Conservation (phyloP, 83 land plant species). For the Picea mariana region DNA sequence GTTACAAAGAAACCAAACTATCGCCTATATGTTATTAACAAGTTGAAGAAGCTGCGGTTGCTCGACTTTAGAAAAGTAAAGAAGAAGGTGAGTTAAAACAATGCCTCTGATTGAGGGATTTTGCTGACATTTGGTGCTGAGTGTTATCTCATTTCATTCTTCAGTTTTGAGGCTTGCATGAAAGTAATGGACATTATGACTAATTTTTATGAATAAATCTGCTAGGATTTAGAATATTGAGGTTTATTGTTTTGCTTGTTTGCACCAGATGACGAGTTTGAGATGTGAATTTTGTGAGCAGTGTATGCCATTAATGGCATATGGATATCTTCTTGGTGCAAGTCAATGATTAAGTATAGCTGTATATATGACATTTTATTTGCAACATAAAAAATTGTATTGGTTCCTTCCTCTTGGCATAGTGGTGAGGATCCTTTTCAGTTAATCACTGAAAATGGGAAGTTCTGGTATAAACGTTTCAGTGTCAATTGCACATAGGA, state of each 20-base stretch:
- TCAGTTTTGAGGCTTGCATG: neutral
- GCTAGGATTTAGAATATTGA: neutral
- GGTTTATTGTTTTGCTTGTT: neutral
- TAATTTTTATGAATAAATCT: neutral
- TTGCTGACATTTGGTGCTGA: neutral
- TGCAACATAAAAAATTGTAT: no score
- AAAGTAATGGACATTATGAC: neutral
- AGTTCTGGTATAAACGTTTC: neutral
- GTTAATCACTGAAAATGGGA: no score
- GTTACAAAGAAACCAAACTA: constrained; percentile 89
- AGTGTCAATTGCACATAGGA: neutral
- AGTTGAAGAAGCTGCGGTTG: constrained; percentile 75
- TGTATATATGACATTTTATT: no score
- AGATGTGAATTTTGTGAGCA: neutral
- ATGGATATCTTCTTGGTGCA: neutral
- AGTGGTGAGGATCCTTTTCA: no score
- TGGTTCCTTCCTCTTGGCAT: no score
- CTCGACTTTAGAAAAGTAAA: constrained; percentile 97
- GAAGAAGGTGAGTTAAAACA: constrained; percentile 56
- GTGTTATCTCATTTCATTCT: neutral
- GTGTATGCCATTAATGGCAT: neutral
- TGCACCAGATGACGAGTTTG: neutral
- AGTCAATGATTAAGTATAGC: neutral
- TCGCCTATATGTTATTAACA: constrained; percentile 91
- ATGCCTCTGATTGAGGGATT: neutral